These are phyloP conservation scores for Rachicladosporium sp. DNA, from an alignment of 2,329 filamentous ascomycete genomes.

Conservation along the genomic window DNA sequence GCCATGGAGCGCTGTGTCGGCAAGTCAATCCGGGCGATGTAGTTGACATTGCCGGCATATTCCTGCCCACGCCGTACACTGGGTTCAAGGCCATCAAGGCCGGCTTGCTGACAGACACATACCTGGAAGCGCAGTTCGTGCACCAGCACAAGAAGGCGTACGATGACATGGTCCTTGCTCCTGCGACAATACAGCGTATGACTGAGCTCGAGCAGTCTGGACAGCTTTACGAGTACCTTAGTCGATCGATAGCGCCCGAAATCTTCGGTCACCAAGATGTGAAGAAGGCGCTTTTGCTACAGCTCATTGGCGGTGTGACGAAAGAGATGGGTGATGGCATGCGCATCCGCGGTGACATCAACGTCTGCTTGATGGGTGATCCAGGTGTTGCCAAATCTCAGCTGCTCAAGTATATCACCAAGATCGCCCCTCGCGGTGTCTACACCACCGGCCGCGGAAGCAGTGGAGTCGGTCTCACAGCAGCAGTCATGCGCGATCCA, in stretches of 20 bases:
- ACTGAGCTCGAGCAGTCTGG: constrained; percentile 74
- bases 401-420: constrained; percentile 94
- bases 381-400: constrained; percentile 99
- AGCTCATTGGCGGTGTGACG: constrained; percentile 88
- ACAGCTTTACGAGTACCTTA: constrained; percentile 89
- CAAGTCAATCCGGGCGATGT: constrained; percentile 89
- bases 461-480: constrained; percentile 70
- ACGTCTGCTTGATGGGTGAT: constrained; percentile 97
- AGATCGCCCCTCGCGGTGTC: constrained; percentile 86
- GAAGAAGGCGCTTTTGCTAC: constrained; percentile 91
- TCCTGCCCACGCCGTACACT: constrained; percentile 95
- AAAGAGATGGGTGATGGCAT: constrained; percentile 97
- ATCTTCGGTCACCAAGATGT: constrained; percentile 95
- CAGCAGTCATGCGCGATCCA: constrained; percentile 71
- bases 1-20: constrained; percentile 73
- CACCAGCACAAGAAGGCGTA: constrained; percentile 98
- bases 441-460: constrained; percentile 73
- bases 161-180: constrained; percentile 77
- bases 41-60: constrained; percentile 87
- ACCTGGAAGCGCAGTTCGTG: constrained; percentile 86
- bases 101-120: constrained; percentile 92
- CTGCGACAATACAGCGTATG: constrained; percentile 67
- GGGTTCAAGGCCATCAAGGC: constrained; percentile 95
- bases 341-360: constrained; percentile 98
- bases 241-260: constrained; percentile 91